Evolutionary conservation across 139 green algal species (phyloP), one percentile per base, ranked within the genome.

Genomic region (Ostreobium quekettii): DNA sequence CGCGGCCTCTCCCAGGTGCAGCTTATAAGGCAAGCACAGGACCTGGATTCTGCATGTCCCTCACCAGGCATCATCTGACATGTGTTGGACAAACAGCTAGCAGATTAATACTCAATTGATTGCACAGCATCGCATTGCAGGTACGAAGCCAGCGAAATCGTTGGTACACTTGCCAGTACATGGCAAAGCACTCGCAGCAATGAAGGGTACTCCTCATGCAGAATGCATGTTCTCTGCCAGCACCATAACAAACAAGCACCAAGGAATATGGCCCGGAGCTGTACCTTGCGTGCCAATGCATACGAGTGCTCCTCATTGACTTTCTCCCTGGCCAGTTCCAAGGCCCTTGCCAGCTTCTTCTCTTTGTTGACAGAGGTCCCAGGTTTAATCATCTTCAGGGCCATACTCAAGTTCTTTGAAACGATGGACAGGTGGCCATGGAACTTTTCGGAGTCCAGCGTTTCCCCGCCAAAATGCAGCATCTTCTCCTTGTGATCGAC

Each of bases 401-500:
- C 87, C 70, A 82, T 86, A 48, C 74, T 74, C 29, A 97, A 80
- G 62, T 85, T 78, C 68, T 85, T 80, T 19, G 86, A 80, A 58
- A 95, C 60, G 38, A 71, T 35, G 1, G 74, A 36, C 37, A 86
- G 48, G 71, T 85, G 76, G 11, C 26, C 57, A 47, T 66, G 72
- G n/a, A 86, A 62, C 47, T 73, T 74, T 29, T 88, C 81, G 5
- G 53, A 75, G 67, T 84, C 75, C 66, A 89, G 76, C 64, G 85
- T 68, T 76, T 90, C 79, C 11, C 71, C 72, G 32, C 90, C 91
- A 82, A 97, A 98, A 71, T 92, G 79, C 35, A 99, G 76, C 4
- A 83, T 93, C 71, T 84, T 80, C 48, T 90, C 84, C 63, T 86
- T 82, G 83, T 99, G 91, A 76, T 98, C 89, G 47, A 98, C 86